A percentile compares a stretch with the other conserved stretches of the same genome.
Evolutionary conservation across 352 stramenopile genomes (phyloP).

Genomic region (Phytophthora hybrid): DNA sequence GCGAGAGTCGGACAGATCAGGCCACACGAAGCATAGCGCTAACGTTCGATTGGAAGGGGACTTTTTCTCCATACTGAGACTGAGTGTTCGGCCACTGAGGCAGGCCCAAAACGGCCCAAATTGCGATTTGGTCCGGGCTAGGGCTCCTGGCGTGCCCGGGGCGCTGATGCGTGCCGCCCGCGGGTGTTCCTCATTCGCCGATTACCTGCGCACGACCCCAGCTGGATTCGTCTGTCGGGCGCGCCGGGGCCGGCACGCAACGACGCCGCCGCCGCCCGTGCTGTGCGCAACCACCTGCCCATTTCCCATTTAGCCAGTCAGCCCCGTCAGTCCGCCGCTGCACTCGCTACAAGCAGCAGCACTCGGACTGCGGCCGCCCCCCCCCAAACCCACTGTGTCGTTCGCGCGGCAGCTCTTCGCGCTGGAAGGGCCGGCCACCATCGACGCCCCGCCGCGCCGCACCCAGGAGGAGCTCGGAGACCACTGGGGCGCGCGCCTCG

Average conservation of each 20-base stretch:
- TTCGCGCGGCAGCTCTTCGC: neutral
- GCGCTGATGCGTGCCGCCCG: conserved; percentile 22
- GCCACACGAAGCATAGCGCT: conserved; percentile 13
- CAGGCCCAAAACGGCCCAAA: conserved; percentile 21
- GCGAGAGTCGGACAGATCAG: conserved; percentile 30
- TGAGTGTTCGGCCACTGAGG: neutral
- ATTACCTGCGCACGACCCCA: conserved; percentile 39
- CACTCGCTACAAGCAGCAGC: no score
- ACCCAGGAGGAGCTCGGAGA: conserved; percentile 24
- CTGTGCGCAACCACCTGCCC: conserved; percentile 19
- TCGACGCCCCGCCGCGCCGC: conserved; percentile 15
- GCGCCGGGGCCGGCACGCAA: conserved; percentile 12
- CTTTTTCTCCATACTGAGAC: neutral
- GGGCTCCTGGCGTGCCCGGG: conserved; percentile 20
- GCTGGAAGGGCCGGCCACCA: conserved; percentile 4
- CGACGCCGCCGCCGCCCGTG: conserved; percentile 3
- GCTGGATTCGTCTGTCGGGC: conserved; percentile 35
- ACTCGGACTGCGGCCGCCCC: neutral
- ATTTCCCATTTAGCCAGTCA: conserved; percentile 46
- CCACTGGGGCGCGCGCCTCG: conserved; percentile 48
- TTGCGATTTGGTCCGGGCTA: conserved; percentile 10
- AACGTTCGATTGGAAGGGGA: conserved; percentile 46
- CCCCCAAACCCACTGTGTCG: neutral
- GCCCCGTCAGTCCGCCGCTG: no score
- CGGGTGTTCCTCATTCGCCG: conserved; percentile 38